Base-by-base conservation (phyloP, 129 eudicot genomes). In the Lactuca saligna region DNA sequence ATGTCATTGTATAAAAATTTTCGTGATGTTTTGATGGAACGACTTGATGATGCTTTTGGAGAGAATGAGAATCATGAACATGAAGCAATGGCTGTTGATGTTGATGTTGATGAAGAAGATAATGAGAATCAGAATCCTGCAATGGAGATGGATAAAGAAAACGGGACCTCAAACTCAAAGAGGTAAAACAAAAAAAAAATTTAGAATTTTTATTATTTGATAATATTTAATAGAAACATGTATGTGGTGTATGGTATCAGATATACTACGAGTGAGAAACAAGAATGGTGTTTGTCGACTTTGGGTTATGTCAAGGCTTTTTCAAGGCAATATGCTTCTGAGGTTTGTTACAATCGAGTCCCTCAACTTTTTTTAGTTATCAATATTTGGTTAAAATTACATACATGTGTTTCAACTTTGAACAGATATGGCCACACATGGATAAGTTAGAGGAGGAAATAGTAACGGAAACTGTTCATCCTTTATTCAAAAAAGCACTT, bases 251-350 rank as follows among this genome's bases (percentile, higher is more conserved):
- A 78, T 1, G 49, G 72, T 6, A 55, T 63, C 11, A 78, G 75
- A 32, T 93, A 87, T 75, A 74, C 55, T 34, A 70, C 87, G 1
- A 81, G 87, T 60, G 99, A 93, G 82, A 86, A 72, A 48, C 87
- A 89, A 69, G 97, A 93, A 71, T 93, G 99, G 99, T 87, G 99
- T 70, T 79, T 89, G 72, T 66, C 95, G 39, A 89, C 95, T 71
- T 77, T 93, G 59, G 99, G 95, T 77, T 93, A 87, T 72, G 85
- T 93, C 60, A 89, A 87, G 79, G 97, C 99, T 58, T 81, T 93
- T 59, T 82, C 97, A 2, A 88, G 99, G 65, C 99, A 89, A 76
- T 93, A 82, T 82, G 99, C 99, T 68, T 89, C 97, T 0, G 99
- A 93, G 88, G 98, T 89, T 73, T 71, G 75, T 72, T 70, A 0